phyloP scores from a whole-genome alignment of 2,329 filamentous ascomycete genomes.

The Aspergillus versicolor region DNA sequence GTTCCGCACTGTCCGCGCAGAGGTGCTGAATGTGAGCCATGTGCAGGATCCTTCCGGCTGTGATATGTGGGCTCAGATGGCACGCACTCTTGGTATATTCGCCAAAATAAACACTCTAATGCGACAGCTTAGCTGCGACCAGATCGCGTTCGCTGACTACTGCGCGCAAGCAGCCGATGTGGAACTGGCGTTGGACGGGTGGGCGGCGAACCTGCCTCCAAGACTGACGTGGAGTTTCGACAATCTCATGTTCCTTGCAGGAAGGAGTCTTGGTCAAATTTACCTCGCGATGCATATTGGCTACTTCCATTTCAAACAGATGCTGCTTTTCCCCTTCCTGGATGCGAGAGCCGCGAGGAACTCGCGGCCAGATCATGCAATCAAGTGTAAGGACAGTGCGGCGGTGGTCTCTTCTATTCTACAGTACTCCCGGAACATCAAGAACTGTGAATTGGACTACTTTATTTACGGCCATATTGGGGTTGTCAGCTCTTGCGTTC shows the following conservation, averaged over 20 bases:
- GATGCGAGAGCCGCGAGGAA: slow-evolving; percentile 8
- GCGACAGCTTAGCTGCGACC: slow-evolving; percentile 15
- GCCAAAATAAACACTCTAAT: slow-evolving; percentile 18
- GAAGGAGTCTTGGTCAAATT: slow-evolving; percentile 18
- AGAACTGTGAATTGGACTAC: slow-evolving; percentile 21
- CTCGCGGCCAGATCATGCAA: background rate
- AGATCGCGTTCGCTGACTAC: slow-evolving; percentile 19
- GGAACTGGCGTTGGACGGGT: slow-evolving; percentile 15
- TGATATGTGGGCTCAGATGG: slow-evolving; percentile 25
- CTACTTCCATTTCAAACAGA: slow-evolving; percentile 22
- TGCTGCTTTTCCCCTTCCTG: slow-evolving; percentile 24
- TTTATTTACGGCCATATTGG: slow-evolving; percentile 23
- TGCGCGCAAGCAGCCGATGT: slow-evolving; percentile 12
- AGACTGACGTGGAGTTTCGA: slow-evolving; percentile 13
- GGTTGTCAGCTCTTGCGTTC: slow-evolving; percentile 23
- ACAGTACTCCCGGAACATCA: slow-evolving; percentile 12
- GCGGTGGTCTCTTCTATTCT: slow-evolving; percentile 19
- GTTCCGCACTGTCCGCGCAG: slow-evolving; percentile 15
- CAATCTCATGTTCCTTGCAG: slow-evolving; percentile 16
- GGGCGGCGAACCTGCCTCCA: slow-evolving; percentile 15
- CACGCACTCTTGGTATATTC: slow-evolving; percentile 18
- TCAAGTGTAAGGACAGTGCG: slow-evolving; percentile 20
- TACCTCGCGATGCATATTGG: slow-evolving; percentile 26
- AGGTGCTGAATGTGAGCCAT: slow-evolving; percentile 1
- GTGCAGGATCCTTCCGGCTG: slow-evolving; percentile 5